These are phyloP conservation scores for Didymosphaeria variabile DNA, from an alignment of 2,329 filamentous ascomycete species.

Conservation along the genomic window DNA sequence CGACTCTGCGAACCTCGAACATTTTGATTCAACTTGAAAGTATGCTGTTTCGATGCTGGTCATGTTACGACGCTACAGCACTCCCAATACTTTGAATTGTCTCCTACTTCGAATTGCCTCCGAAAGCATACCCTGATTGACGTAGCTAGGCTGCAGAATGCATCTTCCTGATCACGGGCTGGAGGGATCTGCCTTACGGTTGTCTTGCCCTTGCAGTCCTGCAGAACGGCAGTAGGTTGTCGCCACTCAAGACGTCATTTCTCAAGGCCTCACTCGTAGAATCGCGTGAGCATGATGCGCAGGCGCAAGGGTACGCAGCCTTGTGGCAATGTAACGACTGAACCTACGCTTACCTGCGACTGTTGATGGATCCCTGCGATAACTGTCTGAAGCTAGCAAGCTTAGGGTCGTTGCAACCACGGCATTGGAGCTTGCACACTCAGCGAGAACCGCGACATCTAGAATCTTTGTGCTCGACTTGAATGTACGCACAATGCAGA, in stretches of 20 bases:
- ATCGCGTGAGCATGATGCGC: conserved; percentile 11
- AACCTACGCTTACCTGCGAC: background rate
- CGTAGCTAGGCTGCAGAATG: conserved; percentile 26
- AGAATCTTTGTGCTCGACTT: background rate
- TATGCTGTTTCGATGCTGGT: background rate
- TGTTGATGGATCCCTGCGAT: background rate
- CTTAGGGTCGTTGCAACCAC: background rate
- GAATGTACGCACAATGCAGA: background rate
- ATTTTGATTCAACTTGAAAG: background rate
- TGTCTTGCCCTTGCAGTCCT: conserved; percentile 20
- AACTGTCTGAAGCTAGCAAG: conserved; percentile 2
- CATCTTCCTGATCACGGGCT: conserved; percentile 17
- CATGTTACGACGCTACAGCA: background rate
- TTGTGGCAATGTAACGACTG: background rate
- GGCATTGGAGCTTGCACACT: background rate
- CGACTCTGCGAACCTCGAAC: background rate
- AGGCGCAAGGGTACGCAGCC: conserved; percentile 16
- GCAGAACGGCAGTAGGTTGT: conserved; percentile 22
- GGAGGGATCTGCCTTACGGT: conserved; percentile 24
- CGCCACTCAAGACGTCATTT: conserved; percentile 31
- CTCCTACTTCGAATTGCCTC: conserved; percentile 14
- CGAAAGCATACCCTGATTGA: conserved; percentile 27
- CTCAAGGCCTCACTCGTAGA: conserved; percentile 2
- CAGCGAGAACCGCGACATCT: background rate
- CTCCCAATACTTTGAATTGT: background rate